These are phyloP conservation scores for Oryza meyeriana DNA, from an alignment of 176 grass and related monocot genomes.

Conservation along the genomic window DNA sequence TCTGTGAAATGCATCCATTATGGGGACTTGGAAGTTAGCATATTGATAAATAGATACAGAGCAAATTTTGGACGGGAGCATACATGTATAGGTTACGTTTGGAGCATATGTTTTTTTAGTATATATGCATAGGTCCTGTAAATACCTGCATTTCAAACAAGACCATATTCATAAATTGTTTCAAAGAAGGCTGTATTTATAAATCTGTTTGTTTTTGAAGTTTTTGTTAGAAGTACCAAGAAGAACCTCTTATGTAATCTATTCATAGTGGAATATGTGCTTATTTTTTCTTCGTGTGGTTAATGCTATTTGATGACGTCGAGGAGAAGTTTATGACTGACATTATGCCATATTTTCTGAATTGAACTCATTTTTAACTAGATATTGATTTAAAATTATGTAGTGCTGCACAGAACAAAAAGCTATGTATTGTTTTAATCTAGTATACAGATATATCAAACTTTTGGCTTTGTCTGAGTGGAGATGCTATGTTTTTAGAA, in stretches of 20 bases:
- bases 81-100: no score
- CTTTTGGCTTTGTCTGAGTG: not conserved
- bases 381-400: not conserved
- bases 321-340: not conserved
- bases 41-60: no score
- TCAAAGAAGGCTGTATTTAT: not conserved
- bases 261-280: not conserved
- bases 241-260: not conserved
- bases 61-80: no score
- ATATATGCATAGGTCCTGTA: no score
- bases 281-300: not conserved
- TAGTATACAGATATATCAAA: not conserved
- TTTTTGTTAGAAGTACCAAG: not conserved
- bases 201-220: not conserved
- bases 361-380: not conserved
- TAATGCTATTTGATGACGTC: not conserved
- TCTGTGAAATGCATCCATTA: no score
- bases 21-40: no score
- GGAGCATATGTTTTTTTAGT: no score
- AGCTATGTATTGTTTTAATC: not conserved
- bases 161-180: not conserved
- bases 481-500: not conserved
- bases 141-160: no score
- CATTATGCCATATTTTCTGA: not conserved
- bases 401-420: not conserved